Base-by-base conservation (phyloP, 2,329 filamentous ascomycete genomes). In the Pestalotiopsis sp. region DNA sequence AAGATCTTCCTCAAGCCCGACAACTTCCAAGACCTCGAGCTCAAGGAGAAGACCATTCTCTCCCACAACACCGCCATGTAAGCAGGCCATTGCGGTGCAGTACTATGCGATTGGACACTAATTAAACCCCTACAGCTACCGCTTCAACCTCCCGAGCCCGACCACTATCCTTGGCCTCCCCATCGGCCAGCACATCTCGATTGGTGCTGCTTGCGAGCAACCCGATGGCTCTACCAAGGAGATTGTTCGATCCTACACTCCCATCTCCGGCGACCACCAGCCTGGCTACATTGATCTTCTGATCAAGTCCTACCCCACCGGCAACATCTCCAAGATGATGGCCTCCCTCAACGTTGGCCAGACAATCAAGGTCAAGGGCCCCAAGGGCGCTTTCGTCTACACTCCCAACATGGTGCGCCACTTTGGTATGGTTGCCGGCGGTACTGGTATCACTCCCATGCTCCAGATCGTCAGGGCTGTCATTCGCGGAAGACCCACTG, bases 21-120 rank as follows among this genome's bases (percentile, higher is more conserved):
- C 74, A 87, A 87, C 65, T 98, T 97, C 88, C 94, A 98, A 81
- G 89, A 97, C 69, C 98, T 98, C 79, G 91, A 93, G 80, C 91
- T 99, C 75, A 91, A 92, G 82, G 93, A 98, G 83, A 98, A 98
- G 89, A 98, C 92, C 14, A 88, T 97, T 73, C 91, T 98, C 77
- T 97, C 95, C 39, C 96, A 98, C 89, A 99, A 99, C 86, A 95
- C 97, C 70, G 95, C 95, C 82, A 97, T 99, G 92, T 94, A 83
- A 78, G 88, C 7, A 36, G 9, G 6, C 31, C 31, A 36, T 36
- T 82, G 27, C 70, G 73, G 38, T 65, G 73, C 20, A 67, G 31
- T 11, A 27, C 56, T 20, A 45, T 12, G 12, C 39, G 31, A 23
- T 63, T 72, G 58, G 72, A 63, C 57, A 27, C 57, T 20, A 12